Conservation (phyloP, 2,329 filamentous ascomycete species). For the Aspergillus tamarii region DNA sequence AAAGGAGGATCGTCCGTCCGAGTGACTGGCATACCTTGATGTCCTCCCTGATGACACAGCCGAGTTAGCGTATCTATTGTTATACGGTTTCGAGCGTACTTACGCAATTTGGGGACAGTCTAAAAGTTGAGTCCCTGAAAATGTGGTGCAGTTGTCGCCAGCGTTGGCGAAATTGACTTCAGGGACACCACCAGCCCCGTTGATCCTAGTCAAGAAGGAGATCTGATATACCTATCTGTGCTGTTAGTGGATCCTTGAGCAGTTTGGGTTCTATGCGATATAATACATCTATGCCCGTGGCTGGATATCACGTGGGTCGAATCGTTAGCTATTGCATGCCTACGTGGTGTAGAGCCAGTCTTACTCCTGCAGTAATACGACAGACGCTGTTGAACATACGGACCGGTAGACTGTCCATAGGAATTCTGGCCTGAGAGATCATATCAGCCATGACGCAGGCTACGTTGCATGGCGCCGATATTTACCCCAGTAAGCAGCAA, state of each 20-base stretch:
- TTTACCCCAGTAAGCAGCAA: slow-evolving; percentile 68
- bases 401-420: slow-evolving; percentile 42
- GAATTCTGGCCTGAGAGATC: slow-evolving; percentile 62
- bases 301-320: slow-evolving; percentile 21
- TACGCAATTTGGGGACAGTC: slow-evolving; percentile 69
- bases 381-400: slow-evolving; percentile 58
- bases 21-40: slow-evolving; percentile 63
- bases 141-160: slow-evolving; percentile 62
- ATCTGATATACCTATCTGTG: slow-evolving; percentile 60
- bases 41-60: slow-evolving; percentile 39
- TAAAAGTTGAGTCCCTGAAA: slow-evolving; percentile 59
- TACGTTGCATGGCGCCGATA: background rate
- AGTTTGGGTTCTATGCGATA: background rate
- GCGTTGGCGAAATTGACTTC: slow-evolving; percentile 68
- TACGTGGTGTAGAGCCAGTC: slow-evolving; percentile 19
- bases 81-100: slow-evolving; percentile 26
- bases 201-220: slow-evolving; percentile 64
- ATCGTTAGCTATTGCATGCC: background rate
- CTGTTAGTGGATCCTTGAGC: background rate
- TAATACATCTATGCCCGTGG: slow-evolving; percentile 30
- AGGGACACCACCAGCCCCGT: slow-evolving; percentile 52
- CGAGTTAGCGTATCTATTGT: background rate
- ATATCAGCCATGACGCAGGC: too few relatives aligned
- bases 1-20: slow-evolving; percentile 73
- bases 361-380: slow-evolving; percentile 63